These are phyloP conservation scores for Phytophthora crassamura DNA, from an alignment of 352 stramenopile genomes.

Conservation along the genomic window DNA sequence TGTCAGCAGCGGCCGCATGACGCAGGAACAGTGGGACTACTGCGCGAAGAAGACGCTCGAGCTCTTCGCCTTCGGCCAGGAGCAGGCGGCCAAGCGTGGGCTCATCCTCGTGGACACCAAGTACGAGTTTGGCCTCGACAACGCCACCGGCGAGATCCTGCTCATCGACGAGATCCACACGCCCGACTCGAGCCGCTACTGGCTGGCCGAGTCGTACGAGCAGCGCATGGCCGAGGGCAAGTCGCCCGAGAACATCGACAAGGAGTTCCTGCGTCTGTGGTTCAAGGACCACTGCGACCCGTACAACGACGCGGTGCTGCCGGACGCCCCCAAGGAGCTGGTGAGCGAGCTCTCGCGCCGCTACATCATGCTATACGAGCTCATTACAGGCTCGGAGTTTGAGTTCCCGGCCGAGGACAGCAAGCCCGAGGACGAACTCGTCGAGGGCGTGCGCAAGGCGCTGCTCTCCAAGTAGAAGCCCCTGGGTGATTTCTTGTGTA, in stretches of 20 bases:
- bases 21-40: conserved; percentile 96
- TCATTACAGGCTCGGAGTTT: conserved; percentile 97
- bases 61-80: conserved; percentile 93
- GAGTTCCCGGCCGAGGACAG: conserved; percentile 66
- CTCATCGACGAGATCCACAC: conserved; percentile 99
- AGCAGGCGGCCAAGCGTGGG: conserved; percentile 90
- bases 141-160: conserved; percentile 91
- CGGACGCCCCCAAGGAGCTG: conserved; percentile 96
- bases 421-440: conserved; percentile 53
- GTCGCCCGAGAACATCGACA: conserved; percentile 99
- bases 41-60: conserved; percentile 93
- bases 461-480: conserved; percentile 38
- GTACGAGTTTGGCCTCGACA: conserved; percentile 87
- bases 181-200: conserved; percentile 97
- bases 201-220: conserved; percentile 92
- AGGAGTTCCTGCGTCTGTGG: conserved; percentile 99
- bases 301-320: conserved; percentile 96
- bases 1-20: conserved; percentile 95
- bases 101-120: conserved; percentile 99
- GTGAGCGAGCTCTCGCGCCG: conserved; percentile 96
- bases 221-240: conserved; percentile 84
- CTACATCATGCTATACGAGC: conserved; percentile 99
- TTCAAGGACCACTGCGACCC: conserved; percentile 98
- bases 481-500: conserved; percentile 15
- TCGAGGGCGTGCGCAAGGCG: conserved; percentile 50